These are phyloP conservation scores for Suillus alpinus DNA, from an alignment of 768 basidiomycete genomes.

Conservation along the genomic window DNA sequence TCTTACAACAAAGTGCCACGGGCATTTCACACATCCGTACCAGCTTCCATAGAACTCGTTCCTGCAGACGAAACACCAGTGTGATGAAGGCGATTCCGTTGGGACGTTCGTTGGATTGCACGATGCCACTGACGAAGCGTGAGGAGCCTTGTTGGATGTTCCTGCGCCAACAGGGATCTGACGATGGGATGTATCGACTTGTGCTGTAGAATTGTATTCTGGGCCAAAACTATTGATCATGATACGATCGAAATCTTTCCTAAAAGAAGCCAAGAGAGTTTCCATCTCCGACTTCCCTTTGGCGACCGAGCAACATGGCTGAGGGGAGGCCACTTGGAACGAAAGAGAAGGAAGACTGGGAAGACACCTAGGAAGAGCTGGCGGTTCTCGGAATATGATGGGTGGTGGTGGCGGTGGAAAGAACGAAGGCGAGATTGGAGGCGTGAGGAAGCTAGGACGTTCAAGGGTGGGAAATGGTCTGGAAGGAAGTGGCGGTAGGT, in stretches of 20 bases:
- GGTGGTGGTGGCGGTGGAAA: constrained; percentile 23
- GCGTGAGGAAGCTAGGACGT: neutral
- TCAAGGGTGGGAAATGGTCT: constrained; percentile 1
- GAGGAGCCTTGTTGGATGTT: neutral
- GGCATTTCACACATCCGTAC: constrained; percentile 32
- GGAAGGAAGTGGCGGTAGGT: neutral
- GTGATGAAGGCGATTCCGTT: constrained; percentile 2
- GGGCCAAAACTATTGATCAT: constrained; percentile 37
- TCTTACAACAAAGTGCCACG: constrained; percentile 31
- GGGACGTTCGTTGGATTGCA: neutral
- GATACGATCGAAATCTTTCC: constrained; percentile 49
- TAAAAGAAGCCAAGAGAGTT: constrained; percentile 47
- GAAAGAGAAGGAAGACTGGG: constrained; percentile 19
- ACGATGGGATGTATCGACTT: neutral
- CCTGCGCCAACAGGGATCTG: neutral
- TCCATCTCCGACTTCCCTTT: constrained; percentile 50
- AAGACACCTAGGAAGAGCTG: neutral
- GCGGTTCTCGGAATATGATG: constrained; percentile 29
- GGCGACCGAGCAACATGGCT: constrained; percentile 42
- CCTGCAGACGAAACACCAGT: constrained; percentile 32
- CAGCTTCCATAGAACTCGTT: constrained; percentile 21
- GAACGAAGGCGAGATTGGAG: constrained; percentile 1
- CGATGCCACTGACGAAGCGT: neutral
- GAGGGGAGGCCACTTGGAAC: constrained; percentile 6
- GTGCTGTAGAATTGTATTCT: constrained; percentile 8